phyloP scores from a whole-genome alignment of 257 asterid species.

The Rhazya stricta region DNA sequence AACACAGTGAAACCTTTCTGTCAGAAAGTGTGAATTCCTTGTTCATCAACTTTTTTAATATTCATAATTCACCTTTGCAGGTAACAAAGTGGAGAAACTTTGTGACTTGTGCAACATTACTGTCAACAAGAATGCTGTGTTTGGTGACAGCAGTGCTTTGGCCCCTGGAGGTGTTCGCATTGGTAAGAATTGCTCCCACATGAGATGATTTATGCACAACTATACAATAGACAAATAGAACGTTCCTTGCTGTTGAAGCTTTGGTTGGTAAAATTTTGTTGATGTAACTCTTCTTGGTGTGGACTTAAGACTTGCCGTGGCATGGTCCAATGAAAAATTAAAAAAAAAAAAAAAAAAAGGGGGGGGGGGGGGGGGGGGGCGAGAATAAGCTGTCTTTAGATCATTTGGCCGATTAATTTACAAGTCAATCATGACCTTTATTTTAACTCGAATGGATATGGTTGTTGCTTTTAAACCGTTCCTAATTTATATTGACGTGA shows the following conservation, averaged over 20 bases:
- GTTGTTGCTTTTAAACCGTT: background rate
- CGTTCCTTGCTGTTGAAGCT: background rate
- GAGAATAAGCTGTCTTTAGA: background rate
- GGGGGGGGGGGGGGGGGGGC: no score
- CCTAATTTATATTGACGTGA: background rate
- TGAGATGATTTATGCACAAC: background rate
- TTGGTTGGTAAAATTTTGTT: background rate
- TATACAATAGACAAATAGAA: background rate
- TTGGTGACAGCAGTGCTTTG: conserved; percentile 98
- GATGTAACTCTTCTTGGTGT: background rate
- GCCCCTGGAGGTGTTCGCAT: conserved; percentile 99
- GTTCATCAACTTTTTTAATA: background rate
- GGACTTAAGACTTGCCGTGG: background rate
- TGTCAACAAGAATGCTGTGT: conserved; percentile 95
- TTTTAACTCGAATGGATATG: background rate
- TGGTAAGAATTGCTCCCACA: conserved; percentile 42
- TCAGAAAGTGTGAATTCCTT: background rate
- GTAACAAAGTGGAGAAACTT: conserved; percentile 94
- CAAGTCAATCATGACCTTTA: background rate
- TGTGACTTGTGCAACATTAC: conserved; percentile 92
- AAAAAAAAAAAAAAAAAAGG: background rate
- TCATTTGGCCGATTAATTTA: background rate
- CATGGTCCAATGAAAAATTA: background rate
- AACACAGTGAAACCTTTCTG: background rate
- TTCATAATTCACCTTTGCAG: conserved; percentile 28